Evolutionary conservation across 116 monocot species (phyloP), one percentile per base, ranked within the genome.

Genomic region (Dioscorea cayenensis): DNA sequence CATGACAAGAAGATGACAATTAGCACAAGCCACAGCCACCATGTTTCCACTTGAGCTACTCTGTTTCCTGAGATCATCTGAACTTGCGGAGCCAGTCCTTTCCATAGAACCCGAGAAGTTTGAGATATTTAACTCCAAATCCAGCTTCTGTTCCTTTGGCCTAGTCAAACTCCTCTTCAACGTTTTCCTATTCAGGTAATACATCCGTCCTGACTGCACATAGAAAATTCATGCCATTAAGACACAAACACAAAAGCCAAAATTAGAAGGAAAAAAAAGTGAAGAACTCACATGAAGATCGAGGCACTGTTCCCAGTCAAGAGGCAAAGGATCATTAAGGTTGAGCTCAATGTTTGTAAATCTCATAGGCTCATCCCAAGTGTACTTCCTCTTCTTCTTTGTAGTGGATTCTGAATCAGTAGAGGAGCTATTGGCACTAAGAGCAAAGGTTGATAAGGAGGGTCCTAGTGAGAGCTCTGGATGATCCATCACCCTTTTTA

Each of bases 271-370:
- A 6, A 69, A 64, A 78, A 64, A 69, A 68, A 72, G 28, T 50
- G 52, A 69, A 14, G 62, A 14, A 38, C 14, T 87, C 49, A 96
- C 96, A 58, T 84, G 85, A 51, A 96, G 90, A 77, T 96, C 96
- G 19, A 96, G 77, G 79, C 96, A 92, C 69, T 96, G 96, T 80
- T 96, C 96, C 96, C 96, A 96, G 25, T 92, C 89, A 32, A 84
- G 66, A 64, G 96, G 96, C 75, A 92, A 86, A 36, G 92, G 96
- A 63, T 92, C 70, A 68, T 85, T 78, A 55, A 86, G 85, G 64
- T 90, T 89, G 35, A 90, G 89, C 28, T 92, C 92, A 1, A 92
- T 74, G 71, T 68, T 73, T 14, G 77, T 71, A 28, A 80, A 83
- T 66, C 22, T 51, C 22, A 64, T 43, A 18, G 78, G 67, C 67